phyloP scores from a whole-genome alignment of 2,329 filamentous ascomycete genomes.

The Trichoderma arundinaceum region DNA sequence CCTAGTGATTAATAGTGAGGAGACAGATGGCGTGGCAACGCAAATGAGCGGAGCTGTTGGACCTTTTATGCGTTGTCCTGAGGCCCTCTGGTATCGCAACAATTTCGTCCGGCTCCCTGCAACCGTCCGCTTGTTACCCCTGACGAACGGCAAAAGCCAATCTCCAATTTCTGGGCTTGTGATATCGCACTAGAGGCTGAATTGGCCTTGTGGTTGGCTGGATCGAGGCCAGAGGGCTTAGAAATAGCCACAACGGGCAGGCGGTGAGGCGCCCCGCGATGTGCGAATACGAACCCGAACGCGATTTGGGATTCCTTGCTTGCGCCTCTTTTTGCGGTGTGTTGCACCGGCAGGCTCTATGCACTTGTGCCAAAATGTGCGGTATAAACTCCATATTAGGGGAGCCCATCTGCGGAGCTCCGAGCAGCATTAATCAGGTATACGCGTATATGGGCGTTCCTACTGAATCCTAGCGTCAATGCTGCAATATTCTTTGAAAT shows the following conservation, averaged over 20 bases:
- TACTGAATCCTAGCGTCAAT: no score
- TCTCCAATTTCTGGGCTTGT: constrained; percentile 30
- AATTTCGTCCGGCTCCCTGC: constrained; percentile 10
- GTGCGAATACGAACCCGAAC: constrained; percentile 44
- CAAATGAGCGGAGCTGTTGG: constrained; percentile 26
- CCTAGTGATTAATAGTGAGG: neutral
- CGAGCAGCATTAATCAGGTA: neutral
- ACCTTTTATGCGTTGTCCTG: constrained; percentile 25
- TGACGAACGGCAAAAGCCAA: constrained; percentile 29
- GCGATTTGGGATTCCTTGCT: constrained; percentile 8
- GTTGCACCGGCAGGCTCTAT: neutral
- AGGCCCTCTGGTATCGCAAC: constrained; percentile 15
- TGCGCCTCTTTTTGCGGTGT: constrained; percentile 7
- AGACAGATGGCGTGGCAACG: constrained; percentile 1
- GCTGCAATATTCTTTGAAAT: no score
- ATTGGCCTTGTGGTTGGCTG: constrained; percentile 26
- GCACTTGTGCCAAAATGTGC: constrained; percentile 1
- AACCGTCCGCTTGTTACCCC: constrained; percentile 22
- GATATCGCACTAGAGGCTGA: constrained; percentile 25
- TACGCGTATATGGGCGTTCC: neutral
- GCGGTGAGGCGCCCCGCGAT: constrained; percentile 31
- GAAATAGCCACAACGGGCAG: constrained; percentile 30
- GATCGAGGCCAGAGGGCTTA: neutral
- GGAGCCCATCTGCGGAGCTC: constrained; percentile 3
- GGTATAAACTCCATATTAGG: constrained; percentile 13